phyloP scores from a whole-genome alignment of 176 grass and related monocot species.

The Urochloa ruziziensis region DNA sequence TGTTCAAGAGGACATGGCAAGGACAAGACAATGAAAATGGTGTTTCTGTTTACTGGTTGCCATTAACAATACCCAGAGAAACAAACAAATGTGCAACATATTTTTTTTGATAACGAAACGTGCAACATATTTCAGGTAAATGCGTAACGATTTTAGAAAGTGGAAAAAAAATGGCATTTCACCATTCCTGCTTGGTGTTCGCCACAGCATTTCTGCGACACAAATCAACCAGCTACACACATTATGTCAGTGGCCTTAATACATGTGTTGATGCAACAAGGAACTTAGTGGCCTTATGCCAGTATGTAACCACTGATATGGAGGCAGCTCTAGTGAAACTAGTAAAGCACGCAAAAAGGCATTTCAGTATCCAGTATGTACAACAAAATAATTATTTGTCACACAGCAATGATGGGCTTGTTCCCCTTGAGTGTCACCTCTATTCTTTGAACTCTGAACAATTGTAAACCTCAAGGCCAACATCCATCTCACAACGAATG shows the following conservation, averaged over 20 bases:
- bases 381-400: background rate
- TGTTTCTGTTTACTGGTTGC: background rate
- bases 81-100: background rate
- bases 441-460: background rate
- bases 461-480: background rate
- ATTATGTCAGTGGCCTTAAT: too few relatives aligned
- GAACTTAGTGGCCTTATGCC: background rate
- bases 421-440: too few relatives aligned
- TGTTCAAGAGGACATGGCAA: background rate
- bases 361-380: background rate
- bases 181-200: background rate
- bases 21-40: background rate
- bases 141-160: background rate
- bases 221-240: background rate
- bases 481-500: background rate
- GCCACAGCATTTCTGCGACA: conserved; percentile 1
- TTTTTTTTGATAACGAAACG: too few relatives aligned
- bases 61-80: background rate
- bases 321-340: background rate
- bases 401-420: background rate
- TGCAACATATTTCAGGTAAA: too few relatives aligned
- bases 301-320: background rate
- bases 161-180: background rate
- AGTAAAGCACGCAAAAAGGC: background rate
- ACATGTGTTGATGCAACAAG: too few relatives aligned